Evolutionary conservation across 352 stramenopile species (phyloP).

Genomic region (Achlya hypogyna): DNA sequence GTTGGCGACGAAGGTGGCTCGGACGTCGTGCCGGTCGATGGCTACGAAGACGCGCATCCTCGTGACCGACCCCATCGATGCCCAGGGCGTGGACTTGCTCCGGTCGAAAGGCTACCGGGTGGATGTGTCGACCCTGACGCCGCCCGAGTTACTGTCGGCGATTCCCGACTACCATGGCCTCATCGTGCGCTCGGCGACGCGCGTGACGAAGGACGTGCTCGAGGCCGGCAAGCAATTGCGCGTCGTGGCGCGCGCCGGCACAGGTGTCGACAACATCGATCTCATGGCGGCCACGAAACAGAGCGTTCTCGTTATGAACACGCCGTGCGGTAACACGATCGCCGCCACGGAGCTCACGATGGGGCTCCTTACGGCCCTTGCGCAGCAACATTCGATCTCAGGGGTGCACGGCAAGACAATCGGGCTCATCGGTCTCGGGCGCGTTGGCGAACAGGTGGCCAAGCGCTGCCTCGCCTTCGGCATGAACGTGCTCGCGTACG

Average conservation of each 20-base stretch:
- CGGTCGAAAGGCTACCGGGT: conserved; percentile 76
- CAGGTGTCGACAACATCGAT: conserved; percentile 92
- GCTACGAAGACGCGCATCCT: conserved; percentile 70
- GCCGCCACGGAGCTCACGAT: conserved; percentile 93
- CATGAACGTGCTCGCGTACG: conserved; percentile 92
- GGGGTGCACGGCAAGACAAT: conserved; percentile 88
- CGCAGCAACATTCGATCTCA: conserved; percentile 35
- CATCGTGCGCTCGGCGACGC: conserved; percentile 75
- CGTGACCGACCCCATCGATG: conserved; percentile 82
- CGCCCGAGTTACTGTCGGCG: conserved; percentile 53
- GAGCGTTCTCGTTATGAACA: conserved; percentile 95
- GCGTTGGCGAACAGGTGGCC: conserved; percentile 92
- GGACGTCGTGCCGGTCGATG: background rate
- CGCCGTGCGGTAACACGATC: conserved; percentile 91
- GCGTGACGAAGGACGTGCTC: conserved; percentile 64
- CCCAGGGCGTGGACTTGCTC: conserved; percentile 71
- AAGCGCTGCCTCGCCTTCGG: conserved; percentile 87
- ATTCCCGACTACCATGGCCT: conserved; percentile 84
- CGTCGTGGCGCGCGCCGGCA: conserved; percentile 85
- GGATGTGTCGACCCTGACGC: conserved; percentile 38
- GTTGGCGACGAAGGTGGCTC: background rate
- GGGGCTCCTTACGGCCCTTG: conserved; percentile 65
- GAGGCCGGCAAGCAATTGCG: conserved; percentile 49
- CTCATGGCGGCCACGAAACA: conserved; percentile 82
- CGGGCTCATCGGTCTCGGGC: conserved; percentile 90